Percentiles rank a stretch among this genome's conserved stretches.
Evolutionary conservation across 2,329 filamentous ascomycete species (phyloP).

Genomic region (Ceratocystis cacaofunesta): DNA sequence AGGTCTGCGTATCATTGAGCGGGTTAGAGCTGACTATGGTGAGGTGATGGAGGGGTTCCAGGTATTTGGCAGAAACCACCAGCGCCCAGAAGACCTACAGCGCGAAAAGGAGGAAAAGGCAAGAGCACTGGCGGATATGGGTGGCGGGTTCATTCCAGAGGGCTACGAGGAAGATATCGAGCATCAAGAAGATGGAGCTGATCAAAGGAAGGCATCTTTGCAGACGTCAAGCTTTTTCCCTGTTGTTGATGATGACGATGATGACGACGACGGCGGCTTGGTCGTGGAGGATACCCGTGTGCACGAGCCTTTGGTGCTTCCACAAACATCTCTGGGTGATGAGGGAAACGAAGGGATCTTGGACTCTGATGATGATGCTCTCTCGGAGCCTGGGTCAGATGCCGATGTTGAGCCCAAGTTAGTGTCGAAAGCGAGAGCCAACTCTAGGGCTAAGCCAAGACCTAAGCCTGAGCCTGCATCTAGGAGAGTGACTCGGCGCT

Average conservation of each 20-base stretch:
- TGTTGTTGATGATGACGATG: slow-evolving; percentile 31
- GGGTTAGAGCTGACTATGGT: slow-evolving; percentile 64
- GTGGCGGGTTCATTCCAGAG: slow-evolving; percentile 46
- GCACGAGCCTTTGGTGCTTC: not conserved
- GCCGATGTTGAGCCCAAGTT: not conserved
- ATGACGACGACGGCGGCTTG: slow-evolving; percentile 23
- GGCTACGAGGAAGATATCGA: slow-evolving; percentile 36
- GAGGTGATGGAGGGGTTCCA: slow-evolving; percentile 34
- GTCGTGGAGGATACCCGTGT: slow-evolving; percentile 7
- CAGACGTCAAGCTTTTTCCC: slow-evolving; percentile 35
- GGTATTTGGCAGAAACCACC: slow-evolving; percentile 14
- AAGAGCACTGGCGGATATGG: slow-evolving; percentile 40
- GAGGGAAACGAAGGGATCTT: not conserved
- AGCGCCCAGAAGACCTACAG: slow-evolving; percentile 11
- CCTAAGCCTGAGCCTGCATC: not conserved
- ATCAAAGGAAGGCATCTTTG: slow-evolving; percentile 12
- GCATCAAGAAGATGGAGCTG: slow-evolving; percentile 22
- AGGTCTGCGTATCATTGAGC: slow-evolving; percentile 66
- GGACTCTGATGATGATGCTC: not conserved
- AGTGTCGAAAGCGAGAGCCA: not conserved
- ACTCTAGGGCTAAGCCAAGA: not conserved
- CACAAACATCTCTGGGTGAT: not conserved
- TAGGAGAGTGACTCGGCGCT: not conserved
- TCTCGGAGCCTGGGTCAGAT: not conserved
- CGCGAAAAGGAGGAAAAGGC: slow-evolving; percentile 20